These are phyloP conservation scores for Auriscalpium orientale DNA, from an alignment of 768 basidiomycete species.

Conservation along the genomic window DNA sequence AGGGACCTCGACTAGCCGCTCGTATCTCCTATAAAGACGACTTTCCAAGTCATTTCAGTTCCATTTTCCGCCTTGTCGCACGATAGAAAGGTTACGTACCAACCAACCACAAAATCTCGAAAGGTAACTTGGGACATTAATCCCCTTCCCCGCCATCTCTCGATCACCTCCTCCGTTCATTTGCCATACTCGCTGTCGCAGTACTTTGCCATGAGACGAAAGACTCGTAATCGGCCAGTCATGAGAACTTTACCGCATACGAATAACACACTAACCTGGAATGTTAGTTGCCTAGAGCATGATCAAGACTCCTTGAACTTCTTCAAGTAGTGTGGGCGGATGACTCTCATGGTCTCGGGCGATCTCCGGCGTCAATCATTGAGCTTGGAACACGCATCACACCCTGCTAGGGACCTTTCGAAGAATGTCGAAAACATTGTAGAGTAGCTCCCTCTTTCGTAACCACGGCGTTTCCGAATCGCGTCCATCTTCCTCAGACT, in stretches of 20 bases:
- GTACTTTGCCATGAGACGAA: conserved; percentile 85
- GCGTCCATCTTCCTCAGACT: conserved; percentile 71
- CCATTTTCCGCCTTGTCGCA: background rate
- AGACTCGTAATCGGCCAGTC: too few relatives aligned
- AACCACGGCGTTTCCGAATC: conserved; percentile 76
- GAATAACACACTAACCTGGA: conserved; percentile 56
- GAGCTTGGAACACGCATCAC: conserved; percentile 76
- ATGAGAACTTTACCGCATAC: too few relatives aligned
- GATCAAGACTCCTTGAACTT: conserved; percentile 64
- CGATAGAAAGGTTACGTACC: conserved; percentile 36
- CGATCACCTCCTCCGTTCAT: conserved; percentile 38
- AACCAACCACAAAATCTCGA: conserved; percentile 57
- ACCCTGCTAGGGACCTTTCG: conserved; percentile 79
- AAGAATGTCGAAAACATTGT: conserved; percentile 82
- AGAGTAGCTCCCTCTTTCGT: conserved; percentile 72
- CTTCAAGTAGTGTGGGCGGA: background rate
- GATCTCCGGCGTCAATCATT: conserved; percentile 70
- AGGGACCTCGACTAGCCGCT: conserved; percentile 44
- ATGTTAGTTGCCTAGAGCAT: conserved; percentile 85
- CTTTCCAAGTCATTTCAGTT: conserved; percentile 3
- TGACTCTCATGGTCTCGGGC: background rate
- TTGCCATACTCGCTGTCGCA: conserved; percentile 76
- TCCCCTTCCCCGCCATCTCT: conserved; percentile 41
- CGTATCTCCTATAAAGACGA: conserved; percentile 43
- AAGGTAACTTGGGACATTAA: conserved; percentile 41